These are phyloP conservation scores for Lasiodiplodia sp. DNA, from an alignment of 2,329 filamentous ascomycete genomes.

Conservation along the genomic window DNA sequence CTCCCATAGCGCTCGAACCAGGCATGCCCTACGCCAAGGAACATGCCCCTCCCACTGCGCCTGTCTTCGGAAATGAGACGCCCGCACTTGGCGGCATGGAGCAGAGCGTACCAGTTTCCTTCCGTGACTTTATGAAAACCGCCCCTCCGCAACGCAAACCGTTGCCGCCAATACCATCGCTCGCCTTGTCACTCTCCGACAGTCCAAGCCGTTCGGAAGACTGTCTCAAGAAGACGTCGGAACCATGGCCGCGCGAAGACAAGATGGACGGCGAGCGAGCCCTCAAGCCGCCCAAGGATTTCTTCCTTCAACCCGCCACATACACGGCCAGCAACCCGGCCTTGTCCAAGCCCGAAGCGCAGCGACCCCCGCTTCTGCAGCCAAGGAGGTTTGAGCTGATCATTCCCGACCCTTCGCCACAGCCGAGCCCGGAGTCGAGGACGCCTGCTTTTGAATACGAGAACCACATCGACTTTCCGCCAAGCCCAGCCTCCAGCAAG, in stretches of 20 bases:
- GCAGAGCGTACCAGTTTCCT: conserved; percentile 12
- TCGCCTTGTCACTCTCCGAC: background rate
- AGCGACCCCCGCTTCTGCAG: background rate
- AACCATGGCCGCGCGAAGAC: conserved; percentile 4
- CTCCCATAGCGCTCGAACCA: background rate
- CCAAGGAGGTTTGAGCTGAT: conserved; percentile 12
- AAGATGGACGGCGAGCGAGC: background rate
- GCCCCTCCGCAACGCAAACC: conserved; percentile 4
- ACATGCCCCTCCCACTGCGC: background rate
- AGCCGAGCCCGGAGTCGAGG: background rate
- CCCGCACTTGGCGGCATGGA: conserved; percentile 18
- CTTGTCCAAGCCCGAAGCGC: conserved; percentile 1
- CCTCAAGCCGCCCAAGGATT: background rate
- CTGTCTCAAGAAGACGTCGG: background rate
- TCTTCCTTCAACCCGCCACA: conserved; percentile 22
- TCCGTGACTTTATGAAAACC: conserved; percentile 24
- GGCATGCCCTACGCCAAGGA: conserved; percentile 11
- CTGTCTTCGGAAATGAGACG: background rate
- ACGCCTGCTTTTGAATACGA: conserved; percentile 27
- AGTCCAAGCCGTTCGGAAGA: conserved; percentile 11
- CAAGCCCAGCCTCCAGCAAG: conserved; percentile 10
- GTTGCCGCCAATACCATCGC: conserved; percentile 9
- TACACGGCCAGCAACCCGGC: conserved; percentile 17
- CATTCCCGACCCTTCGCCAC: conserved; percentile 13
- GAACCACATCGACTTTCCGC: conserved; percentile 13